Conservation (phyloP, 2,329 filamentous ascomycete genomes). For the Ophiocordyceps camponoti-rufipedis region DNA sequence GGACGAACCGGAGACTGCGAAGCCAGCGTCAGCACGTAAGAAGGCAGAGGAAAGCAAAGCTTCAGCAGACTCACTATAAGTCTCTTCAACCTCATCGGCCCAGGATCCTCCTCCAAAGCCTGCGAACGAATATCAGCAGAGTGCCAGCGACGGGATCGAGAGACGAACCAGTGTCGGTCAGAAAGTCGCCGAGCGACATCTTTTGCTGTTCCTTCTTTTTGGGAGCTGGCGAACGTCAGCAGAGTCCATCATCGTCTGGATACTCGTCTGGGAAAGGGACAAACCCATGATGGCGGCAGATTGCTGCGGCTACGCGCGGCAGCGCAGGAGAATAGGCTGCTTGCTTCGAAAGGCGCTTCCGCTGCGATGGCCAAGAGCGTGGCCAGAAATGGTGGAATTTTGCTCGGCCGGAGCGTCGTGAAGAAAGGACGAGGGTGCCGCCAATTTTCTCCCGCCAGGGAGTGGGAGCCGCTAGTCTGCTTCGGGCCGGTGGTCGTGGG, state of each 20-base stretch:
- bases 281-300: constrained; percentile 43
- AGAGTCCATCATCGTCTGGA: neutral
- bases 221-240: constrained; percentile 42
- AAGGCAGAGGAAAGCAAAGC: constrained; percentile 1
- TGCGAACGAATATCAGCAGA: constrained; percentile 5
- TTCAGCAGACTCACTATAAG: constrained; percentile 42
- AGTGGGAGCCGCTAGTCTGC: constrained; percentile 22
- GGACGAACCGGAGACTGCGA: constrained; percentile 18
- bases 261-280: constrained; percentile 7
- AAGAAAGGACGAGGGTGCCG: constrained; percentile 17
- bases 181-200: constrained; percentile 94
- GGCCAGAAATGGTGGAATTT: constrained; percentile 22
- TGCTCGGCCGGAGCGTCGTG: constrained; percentile 14
- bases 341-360: neutral
- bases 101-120: constrained; percentile 57
- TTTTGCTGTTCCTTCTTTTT: constrained; percentile 90
- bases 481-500: constrained; percentile 3
- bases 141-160: constrained; percentile 6
- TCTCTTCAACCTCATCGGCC: constrained; percentile 97
- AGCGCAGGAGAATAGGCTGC: neutral
- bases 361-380: constrained; percentile 19
- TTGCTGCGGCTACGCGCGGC: neutral
- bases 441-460: constrained; percentile 22
- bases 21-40: constrained; percentile 10
- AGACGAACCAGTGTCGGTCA: constrained; percentile 70